These are phyloP conservation scores for Suillus subalutaceus DNA, from an alignment of 768 basidiomycete genomes.

Conservation along the genomic window DNA sequence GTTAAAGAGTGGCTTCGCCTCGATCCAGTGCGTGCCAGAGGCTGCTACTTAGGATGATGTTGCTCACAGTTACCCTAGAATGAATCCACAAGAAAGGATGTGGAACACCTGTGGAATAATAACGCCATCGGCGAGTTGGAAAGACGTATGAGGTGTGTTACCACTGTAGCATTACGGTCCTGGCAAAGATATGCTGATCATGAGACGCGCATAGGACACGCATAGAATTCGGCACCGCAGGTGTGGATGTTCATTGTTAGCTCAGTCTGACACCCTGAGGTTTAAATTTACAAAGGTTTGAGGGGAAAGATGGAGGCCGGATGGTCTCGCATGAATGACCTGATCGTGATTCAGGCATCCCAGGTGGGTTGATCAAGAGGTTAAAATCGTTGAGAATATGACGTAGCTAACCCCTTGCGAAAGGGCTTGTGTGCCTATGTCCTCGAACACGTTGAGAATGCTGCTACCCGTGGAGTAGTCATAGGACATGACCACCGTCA, in stretches of 20 bases:
- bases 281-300: slow-evolving; percentile 49
- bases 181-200: background rate
- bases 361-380: slow-evolving; percentile 50
- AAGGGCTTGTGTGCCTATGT: slow-evolving; percentile 83
- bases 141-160: slow-evolving; percentile 43
- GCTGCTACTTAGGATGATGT: background rate
- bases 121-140: slow-evolving; percentile 38
- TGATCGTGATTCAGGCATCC: slow-evolving; percentile 80
- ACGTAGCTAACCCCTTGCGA: background rate
- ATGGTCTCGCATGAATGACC: slow-evolving; percentile 90
- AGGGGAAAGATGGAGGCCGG: slow-evolving; percentile 87
- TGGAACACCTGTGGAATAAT: slow-evolving; percentile 36
- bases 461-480: slow-evolving; percentile 67
- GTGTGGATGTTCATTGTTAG: slow-evolving; percentile 37
- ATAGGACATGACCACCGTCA: slow-evolving; percentile 87
- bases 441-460: slow-evolving; percentile 51
- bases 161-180: background rate
- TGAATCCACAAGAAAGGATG: slow-evolving; percentile 39
- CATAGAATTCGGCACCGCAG: slow-evolving; percentile 89
- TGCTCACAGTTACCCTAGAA: slow-evolving; percentile 31
- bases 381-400: no score
- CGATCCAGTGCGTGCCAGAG: slow-evolving; percentile 41
- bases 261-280: background rate
- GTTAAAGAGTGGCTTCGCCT: slow-evolving; percentile 55
- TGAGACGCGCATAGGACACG: slow-evolving; percentile 47